These are phyloP conservation scores for Geosiphon pyriformis DNA, from an alignment of 192 early-diverging fungal species.

Conservation along the genomic window DNA sequence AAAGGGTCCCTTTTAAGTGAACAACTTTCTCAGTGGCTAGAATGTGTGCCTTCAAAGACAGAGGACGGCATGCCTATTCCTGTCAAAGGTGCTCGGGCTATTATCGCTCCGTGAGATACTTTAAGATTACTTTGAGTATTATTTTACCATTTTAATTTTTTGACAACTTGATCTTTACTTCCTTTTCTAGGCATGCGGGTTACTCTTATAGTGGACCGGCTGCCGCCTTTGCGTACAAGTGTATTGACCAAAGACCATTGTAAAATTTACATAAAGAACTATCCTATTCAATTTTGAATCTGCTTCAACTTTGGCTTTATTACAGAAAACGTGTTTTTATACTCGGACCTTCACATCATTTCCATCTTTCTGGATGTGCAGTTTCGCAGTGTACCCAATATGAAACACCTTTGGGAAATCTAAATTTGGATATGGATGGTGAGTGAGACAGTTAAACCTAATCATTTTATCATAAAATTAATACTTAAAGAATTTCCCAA, in stretches of 20 bases:
- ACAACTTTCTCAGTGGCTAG: constrained; percentile 51
- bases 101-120: constrained; percentile 69
- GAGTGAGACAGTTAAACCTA: too few relatives aligned
- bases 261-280: constrained; percentile 28
- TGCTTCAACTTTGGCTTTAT: neutral
- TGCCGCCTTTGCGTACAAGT: constrained; percentile 84
- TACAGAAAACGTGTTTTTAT: constrained; percentile 77
- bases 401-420: constrained; percentile 84
- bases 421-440: constrained; percentile 66
- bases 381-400: constrained; percentile 66
- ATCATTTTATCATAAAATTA: too few relatives aligned
- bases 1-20: constrained; percentile 36
- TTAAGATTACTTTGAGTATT: neutral
- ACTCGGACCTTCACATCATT: constrained; percentile 90
- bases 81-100: constrained; percentile 47
- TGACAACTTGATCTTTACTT: too few relatives aligned
- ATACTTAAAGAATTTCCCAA: neutral
- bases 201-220: constrained; percentile 85
- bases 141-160: neutral
- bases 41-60: constrained; percentile 31
- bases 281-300: neutral
- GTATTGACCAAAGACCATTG: constrained; percentile 53
- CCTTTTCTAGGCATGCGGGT: constrained; percentile 84
- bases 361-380: constrained; percentile 75
- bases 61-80: constrained; percentile 35